Evolutionary conservation across 164 flowering plant species (phyloP).

Genomic region (Stephania cephalantha): DNA sequence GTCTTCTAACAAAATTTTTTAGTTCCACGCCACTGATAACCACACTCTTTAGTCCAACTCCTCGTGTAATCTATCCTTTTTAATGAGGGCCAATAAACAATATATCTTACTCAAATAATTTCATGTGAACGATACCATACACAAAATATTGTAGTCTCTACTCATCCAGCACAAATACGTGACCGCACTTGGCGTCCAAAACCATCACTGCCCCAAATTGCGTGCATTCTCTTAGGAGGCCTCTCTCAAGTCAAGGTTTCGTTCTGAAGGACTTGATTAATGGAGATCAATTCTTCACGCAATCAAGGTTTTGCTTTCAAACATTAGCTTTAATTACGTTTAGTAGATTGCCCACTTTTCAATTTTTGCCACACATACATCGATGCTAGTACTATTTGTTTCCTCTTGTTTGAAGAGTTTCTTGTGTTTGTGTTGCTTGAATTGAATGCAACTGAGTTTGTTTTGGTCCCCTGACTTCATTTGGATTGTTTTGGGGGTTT

Average conservation of each 20-base stretch:
- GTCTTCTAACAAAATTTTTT: too few relatives aligned
- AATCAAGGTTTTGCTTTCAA: neutral
- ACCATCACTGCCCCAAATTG: neutral
- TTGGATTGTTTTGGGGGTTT: too few relatives aligned
- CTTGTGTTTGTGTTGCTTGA: too few relatives aligned
- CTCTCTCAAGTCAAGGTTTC: neutral
- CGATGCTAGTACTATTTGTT: neutral
- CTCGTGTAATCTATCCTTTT: too few relatives aligned
- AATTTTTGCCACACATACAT: too few relatives aligned
- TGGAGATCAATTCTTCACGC: conserved; percentile 2
- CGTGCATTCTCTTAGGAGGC: neutral
- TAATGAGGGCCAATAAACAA: too few relatives aligned
- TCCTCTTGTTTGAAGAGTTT: neutral
- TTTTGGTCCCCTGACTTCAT: too few relatives aligned
- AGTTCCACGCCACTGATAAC: too few relatives aligned
- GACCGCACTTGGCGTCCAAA: neutral
- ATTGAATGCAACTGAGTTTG: too few relatives aligned
- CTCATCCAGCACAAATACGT: neutral
- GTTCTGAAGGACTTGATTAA: neutral
- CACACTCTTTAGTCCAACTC: too few relatives aligned
- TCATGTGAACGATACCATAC: too few relatives aligned
- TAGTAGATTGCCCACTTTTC: neutral
- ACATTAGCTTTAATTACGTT: neutral
- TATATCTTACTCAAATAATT: too few relatives aligned
- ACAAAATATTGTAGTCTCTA: neutral